A percentile compares a stretch with the other conserved stretches of the same genome.
Evolutionary conservation across 306 rosid species (phyloP).

Genomic region (Lagenaria siceraria): DNA sequence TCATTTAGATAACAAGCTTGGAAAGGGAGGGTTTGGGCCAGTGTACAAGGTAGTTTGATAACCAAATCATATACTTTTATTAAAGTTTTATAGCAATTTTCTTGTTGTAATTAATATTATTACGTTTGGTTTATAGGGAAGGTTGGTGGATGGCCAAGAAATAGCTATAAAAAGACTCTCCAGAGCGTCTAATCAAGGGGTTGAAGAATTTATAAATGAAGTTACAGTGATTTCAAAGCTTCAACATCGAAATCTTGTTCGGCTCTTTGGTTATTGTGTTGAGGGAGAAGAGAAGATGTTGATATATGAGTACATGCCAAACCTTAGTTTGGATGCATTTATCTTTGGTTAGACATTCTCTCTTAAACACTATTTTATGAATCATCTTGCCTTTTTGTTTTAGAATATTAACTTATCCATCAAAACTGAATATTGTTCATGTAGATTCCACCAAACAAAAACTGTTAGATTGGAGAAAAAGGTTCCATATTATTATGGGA

Average conservation of each 20-base stretch:
- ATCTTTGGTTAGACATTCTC: no score
- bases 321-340: slow-evolving; percentile 22
- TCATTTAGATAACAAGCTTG: slow-evolving; percentile 18
- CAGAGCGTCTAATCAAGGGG: slow-evolving; percentile 24
- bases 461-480: no score
- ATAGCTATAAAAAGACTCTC: slow-evolving; percentile 32
- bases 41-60: neutral
- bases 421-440: no score
- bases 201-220: slow-evolving; percentile 36
- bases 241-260: slow-evolving; percentile 42
- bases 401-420: no score
- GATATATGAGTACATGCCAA: slow-evolving; percentile 19
- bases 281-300: slow-evolving; percentile 26
- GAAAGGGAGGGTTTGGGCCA: slow-evolving; percentile 4
- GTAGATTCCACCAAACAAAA: no score
- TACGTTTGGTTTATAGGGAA: slow-evolving; percentile 7
- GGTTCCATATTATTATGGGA: no score
- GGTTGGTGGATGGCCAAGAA: slow-evolving; percentile 23
- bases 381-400: no score
- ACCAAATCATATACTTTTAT: no score
- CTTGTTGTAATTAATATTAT: no score
- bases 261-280: slow-evolving; percentile 27
- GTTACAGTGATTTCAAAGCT: slow-evolving; percentile 30
- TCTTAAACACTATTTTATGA: no score
- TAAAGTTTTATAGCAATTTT: no score